phyloP scores from a whole-genome alignment of 1,139 yeast genomes.

The Magnusiomyces starmeri region DNA sequence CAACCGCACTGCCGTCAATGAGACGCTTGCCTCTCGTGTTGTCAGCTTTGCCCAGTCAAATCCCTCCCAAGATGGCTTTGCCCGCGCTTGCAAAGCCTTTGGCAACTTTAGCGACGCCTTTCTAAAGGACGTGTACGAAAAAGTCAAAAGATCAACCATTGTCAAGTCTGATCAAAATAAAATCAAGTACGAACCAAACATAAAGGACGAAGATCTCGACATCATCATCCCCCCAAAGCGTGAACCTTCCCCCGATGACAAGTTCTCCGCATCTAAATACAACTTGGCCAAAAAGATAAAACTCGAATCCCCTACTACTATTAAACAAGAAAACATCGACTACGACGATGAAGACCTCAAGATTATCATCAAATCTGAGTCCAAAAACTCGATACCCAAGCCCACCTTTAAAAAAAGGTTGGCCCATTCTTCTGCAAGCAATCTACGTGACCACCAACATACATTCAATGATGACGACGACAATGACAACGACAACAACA shows the following conservation, averaged over 20 bases:
- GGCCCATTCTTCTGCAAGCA: neutral
- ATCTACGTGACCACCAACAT: neutral
- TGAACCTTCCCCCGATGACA: slow-evolving; percentile 5
- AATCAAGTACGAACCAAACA: neutral
- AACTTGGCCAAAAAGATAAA: slow-evolving; percentile 13
- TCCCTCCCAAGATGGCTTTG: slow-evolving; percentile 20
- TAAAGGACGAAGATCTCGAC: neutral
- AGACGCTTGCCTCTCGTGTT: slow-evolving; percentile 24
- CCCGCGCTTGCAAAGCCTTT: slow-evolving; percentile 28
- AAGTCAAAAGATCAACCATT: neutral
- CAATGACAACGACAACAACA: neutral
- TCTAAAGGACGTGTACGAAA: slow-evolving; percentile 21
- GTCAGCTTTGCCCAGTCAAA: slow-evolving; percentile 22
- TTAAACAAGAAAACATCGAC: slow-evolving; percentile 4
- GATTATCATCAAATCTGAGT: neutral
- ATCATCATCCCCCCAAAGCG: slow-evolving; percentile 1
- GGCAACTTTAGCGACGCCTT: slow-evolving; percentile 28
- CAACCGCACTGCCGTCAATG: slow-evolving; percentile 23
- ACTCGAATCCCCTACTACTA: slow-evolving; percentile 6
- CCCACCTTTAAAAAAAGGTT: neutral
- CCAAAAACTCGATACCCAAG: neutral
- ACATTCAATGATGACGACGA: neutral
- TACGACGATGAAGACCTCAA: neutral
- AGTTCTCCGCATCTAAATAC: slow-evolving; percentile 3
- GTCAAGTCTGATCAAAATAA: slow-evolving; percentile 1